Base-by-base conservation (phyloP, 192 early-diverging fungal species). In the Mortierella alpina region DNA sequence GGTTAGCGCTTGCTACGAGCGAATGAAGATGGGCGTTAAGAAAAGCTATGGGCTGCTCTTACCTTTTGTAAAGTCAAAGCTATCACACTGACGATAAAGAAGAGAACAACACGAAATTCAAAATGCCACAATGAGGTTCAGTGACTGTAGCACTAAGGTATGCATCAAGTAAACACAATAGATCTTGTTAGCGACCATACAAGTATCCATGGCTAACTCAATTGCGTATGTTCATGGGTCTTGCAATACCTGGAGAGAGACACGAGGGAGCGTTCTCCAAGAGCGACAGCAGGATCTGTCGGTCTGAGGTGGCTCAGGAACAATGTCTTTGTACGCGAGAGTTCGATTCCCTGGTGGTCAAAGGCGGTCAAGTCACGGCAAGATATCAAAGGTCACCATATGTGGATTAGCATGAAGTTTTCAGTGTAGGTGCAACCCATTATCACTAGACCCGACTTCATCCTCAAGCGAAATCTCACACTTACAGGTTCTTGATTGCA, bases 261-360 rank as follows among this genome's bases (percentile, higher is more conserved):
- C 53, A 20, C 3, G 53, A 55, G 53, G 8, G 15, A 55, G 22
- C 22, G 53, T 55, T 8, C 53, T 13, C 53, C 53, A 20, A 20
- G 18, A 20, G 22, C n/a, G 53, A 20, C 4, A 55, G 3, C 5
- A 8, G 53, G 22, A 55, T 55, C 53, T 20, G 53, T 55, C 53
- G 53, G n/a, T 55, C 11, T 55, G 53, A 55, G 53, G 4, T 55
- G n/a, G 53, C 53, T 18, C 53, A 55, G 53, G 53, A 18, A 55
- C 22, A 20, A 18, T 55, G 53, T 55, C 53, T 55, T 20, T n/a
- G 53, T 55, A 8, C 5, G 8, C 53, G 53, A 18, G 22, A 1
- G 53, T 20, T 15, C 8, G n/a, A 55, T 55, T 55, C n/a, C n/a
- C 22, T 15, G 53, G 22, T 55, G 53, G 31, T 31, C 31, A 31